These are phyloP conservation scores for Licmophora abbreviata DNA, from an alignment of 108 stramenopile genomes.

Conservation along the genomic window DNA sequence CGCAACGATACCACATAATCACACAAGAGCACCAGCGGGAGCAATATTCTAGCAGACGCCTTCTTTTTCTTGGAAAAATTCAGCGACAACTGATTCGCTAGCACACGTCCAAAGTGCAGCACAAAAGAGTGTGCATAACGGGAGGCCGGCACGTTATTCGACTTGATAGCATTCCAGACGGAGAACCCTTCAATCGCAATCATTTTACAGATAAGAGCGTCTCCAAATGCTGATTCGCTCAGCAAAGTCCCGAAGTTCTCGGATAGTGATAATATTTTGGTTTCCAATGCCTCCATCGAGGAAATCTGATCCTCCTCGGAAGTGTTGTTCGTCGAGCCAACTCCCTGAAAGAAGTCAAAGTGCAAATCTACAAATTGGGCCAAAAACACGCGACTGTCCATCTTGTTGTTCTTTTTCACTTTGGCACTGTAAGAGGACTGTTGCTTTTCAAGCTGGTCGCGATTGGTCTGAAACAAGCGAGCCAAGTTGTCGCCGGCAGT, in stretches of 20 bases:
- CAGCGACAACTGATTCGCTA: too few relatives aligned
- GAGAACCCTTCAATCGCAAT: slow-evolving; percentile 55
- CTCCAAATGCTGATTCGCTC: slow-evolving; percentile 36
- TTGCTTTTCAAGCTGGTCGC: slow-evolving; percentile 16
- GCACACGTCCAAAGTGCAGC: background rate
- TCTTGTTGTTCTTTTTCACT: slow-evolving; percentile 25
- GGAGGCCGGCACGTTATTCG: background rate
- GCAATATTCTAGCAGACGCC: slow-evolving; percentile 19
- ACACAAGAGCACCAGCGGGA: slow-evolving; percentile 13
- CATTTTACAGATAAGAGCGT: slow-evolving; percentile 61
- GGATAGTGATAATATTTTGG: slow-evolving; percentile 23
- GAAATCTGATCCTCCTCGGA: slow-evolving; percentile 3
- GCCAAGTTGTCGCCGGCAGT: slow-evolving; percentile 50
- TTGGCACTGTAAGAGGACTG: slow-evolving; percentile 15
- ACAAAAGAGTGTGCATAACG: slow-evolving; percentile 1
- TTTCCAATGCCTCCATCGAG: background rate
- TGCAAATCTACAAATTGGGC: slow-evolving; percentile 69
- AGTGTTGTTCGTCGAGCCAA: slow-evolving; percentile 6
- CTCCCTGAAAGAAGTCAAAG: slow-evolving; percentile 29
- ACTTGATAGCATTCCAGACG: background rate
- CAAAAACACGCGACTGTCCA: slow-evolving; percentile 33
- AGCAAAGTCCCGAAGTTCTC: slow-evolving; percentile 25
- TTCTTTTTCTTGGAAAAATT: background rate
- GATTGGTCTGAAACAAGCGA: slow-evolving; percentile 54
- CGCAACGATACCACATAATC: slow-evolving; percentile 12